Evolutionary conservation across 2,329 filamentous ascomycete species (phyloP).

Genomic region (Huntiella decipiens): DNA sequence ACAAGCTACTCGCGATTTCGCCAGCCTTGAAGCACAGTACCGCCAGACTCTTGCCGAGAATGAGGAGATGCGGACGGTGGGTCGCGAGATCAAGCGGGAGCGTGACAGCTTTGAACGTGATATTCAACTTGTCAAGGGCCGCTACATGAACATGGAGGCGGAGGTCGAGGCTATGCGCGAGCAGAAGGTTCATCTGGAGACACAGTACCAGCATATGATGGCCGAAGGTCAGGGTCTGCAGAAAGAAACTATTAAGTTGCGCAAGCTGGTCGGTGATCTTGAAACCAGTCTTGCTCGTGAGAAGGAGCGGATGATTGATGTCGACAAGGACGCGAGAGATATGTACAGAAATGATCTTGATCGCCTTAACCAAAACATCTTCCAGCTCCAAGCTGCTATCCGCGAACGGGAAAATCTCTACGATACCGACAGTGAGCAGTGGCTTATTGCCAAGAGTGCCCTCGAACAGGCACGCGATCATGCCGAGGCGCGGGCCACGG

Average conservation of each 20-base stretch:
- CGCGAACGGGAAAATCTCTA: slow-evolving; percentile 52
- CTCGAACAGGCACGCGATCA: slow-evolving; percentile 46
- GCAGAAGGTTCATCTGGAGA: slow-evolving; percentile 52
- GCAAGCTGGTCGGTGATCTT: slow-evolving; percentile 27
- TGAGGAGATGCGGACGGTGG: slow-evolving; percentile 24
- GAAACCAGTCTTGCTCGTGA: slow-evolving; percentile 32
- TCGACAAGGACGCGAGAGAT: slow-evolving; percentile 37
- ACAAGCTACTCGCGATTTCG: slow-evolving; percentile 28
- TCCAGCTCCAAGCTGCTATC: slow-evolving; percentile 42
- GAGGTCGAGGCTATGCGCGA: slow-evolving; percentile 40
- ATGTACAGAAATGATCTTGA: slow-evolving; percentile 28
- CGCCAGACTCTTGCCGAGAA: slow-evolving; percentile 27
- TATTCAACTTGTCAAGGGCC: slow-evolving; percentile 20
- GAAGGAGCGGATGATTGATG: slow-evolving; percentile 36
- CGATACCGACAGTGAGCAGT: slow-evolving; percentile 52
- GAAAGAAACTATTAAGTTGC: slow-evolving; percentile 35
- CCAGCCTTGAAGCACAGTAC: slow-evolving; percentile 32
- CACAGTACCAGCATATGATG: slow-evolving; percentile 46
- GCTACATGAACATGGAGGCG: slow-evolving; percentile 28
- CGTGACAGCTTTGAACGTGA: slow-evolving; percentile 23
- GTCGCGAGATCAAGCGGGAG: slow-evolving; percentile 26
- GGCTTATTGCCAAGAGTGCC: slow-evolving; percentile 46
- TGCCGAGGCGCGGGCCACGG: slow-evolving; percentile 46
- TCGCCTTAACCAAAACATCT: slow-evolving; percentile 38
- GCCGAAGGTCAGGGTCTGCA: slow-evolving; percentile 49